Base-by-base conservation (phyloP, 139 green algal species). In the Yamagishiella unicocca region DNA sequence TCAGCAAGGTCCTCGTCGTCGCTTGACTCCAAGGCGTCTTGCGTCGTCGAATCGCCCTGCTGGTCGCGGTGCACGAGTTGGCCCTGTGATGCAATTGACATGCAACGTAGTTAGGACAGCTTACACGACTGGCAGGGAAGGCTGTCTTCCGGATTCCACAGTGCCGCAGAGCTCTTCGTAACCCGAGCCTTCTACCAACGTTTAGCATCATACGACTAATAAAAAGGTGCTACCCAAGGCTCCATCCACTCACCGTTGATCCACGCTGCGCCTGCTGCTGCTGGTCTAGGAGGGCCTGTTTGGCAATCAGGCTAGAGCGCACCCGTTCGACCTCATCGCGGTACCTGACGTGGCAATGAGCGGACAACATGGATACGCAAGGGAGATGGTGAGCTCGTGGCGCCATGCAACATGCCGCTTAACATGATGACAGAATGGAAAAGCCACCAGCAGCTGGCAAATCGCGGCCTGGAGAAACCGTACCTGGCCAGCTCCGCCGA, bases 271-370 rank as follows among this genome's bases (percentile, higher is more conserved):
- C 68, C 17, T 19, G 40, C 55, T 73, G 54, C 22, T 71, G 78
- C 58, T 74, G 19, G 40, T 64, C 61, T 22, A 85, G 25, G 24
- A 85, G 27, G 17, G 61, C 61, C 22, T 85, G 61, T 61, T 85
- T 85, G 61, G 61, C 79, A 37, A 64, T 29, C 61, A 85, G 43
- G 31, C 24, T 37, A 8, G 5, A 19, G 3, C 43, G 58, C 61
- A 85, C 79, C 1, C n/a, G 40, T n/a, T 85, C 79, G 22, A 75
- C 79, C 40, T 76, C 79, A 10, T 85, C 58, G n/a, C 79, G 79
- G 79, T 62, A 85, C 40, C 79, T 84, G 40, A 40, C 12, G 64
- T 40, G 31, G 64, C 7, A 40, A 43, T n/a, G n/a, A n/a, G n/a
- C n/a, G n/a, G n/a, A n/a, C n/a, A n/a, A 73, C n/a, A 40, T 7